Base-by-base conservation (phyloP, 23 red algal genomes). In the Agarophyton chilense region DNA sequence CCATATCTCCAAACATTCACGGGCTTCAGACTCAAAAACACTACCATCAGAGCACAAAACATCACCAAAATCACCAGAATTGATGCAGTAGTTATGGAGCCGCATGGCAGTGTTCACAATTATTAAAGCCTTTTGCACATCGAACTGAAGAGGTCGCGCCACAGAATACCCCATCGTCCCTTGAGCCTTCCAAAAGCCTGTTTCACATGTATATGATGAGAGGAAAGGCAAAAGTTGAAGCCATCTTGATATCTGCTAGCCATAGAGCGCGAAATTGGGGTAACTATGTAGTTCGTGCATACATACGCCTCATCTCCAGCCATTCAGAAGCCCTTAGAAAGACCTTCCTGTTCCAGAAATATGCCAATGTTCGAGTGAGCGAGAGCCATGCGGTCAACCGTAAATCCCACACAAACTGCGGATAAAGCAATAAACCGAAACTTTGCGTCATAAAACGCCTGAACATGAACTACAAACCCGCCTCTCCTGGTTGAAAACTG, bases 181-280 rank as follows among this genome's bases (percentile, higher is more conserved):
- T 66, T 66, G 1, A 66, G 24, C 12, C 61, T 21, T 34, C 71
- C 71, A 52, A 76, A 76, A 46, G 71, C 41, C 40, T 76, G 71
- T 76, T 49, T 21, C 21, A 76, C 71, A 52, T 76, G 71, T 16
- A 49, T 26, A 3, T 13, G 6, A 52, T 76, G 71, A 13, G 71
- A 76, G 22, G 38, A 76, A 52, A n/a, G n/a, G 21, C 43, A 45
- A 9, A 42, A 34, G 39, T 32, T n/a, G n/a, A n/a, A n/a, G n/a
- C n/a, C n/a, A n/a, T n/a, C n/a, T n/a, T n/a, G n/a, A n/a, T n/a
- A n/a, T n/a, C n/a, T n/a, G n/a, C n/a, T n/a, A n/a, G n/a, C n/a
- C n/a, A n/a, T n/a, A n/a, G n/a, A n/a, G n/a, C 13, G 38, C 67
- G 67, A 13, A 38, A 73, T 73, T 22, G 67, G 67, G 17, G 67